A percentile compares a stretch with the other conserved stretches of the same genome.
Evolutionary conservation across 768 basidiomycete genomes (phyloP).

Genomic region (Gloeopeniophorella convolvens): DNA sequence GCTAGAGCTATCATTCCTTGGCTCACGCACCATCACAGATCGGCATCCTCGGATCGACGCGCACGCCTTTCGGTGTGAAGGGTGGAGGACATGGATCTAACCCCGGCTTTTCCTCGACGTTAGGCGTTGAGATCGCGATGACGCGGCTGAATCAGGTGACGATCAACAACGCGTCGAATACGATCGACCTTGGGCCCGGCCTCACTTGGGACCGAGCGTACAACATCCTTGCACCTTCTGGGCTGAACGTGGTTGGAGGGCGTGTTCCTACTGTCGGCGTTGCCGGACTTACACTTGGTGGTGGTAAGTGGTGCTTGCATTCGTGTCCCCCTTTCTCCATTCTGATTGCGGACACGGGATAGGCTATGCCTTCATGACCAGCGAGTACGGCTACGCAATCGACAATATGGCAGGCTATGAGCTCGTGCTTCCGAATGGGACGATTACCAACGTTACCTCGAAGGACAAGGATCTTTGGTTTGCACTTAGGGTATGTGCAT

Average conservation of each 20-base stretch:
- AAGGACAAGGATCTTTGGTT: conserved; percentile 12
- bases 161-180: background rate
- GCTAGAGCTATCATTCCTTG: background rate
- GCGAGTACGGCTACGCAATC: conserved; percentile 28
- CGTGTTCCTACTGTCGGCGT: conserved; percentile 21
- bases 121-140: conserved; percentile 25
- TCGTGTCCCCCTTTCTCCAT: too few relatives aligned
- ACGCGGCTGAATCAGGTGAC: conserved; percentile 15
- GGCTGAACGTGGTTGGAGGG: conserved; percentile 22
- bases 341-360: background rate
- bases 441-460: conserved; percentile 1
- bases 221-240: conserved; percentile 5
- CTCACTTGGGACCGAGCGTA: conserved; percentile 26
- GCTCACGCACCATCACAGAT: background rate
- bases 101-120: conserved; percentile 24
- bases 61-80: conserved; percentile 16
- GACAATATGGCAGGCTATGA: conserved; percentile 29
- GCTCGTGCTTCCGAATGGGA: conserved; percentile 29
- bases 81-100: conserved; percentile 23
- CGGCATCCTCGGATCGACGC: conserved; percentile 4
- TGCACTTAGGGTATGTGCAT: conserved; percentile 7
- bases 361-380: conserved; percentile 30
- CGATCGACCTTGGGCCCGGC: conserved; percentile 21
- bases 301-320: conserved; percentile 8
- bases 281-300: conserved; percentile 23